A percentile compares a stretch with the other conserved stretches of the same genome.
Evolutionary conservation across 2,329 filamentous ascomycete species (phyloP).

Genomic region (Aspergillus viridinutans): DNA sequence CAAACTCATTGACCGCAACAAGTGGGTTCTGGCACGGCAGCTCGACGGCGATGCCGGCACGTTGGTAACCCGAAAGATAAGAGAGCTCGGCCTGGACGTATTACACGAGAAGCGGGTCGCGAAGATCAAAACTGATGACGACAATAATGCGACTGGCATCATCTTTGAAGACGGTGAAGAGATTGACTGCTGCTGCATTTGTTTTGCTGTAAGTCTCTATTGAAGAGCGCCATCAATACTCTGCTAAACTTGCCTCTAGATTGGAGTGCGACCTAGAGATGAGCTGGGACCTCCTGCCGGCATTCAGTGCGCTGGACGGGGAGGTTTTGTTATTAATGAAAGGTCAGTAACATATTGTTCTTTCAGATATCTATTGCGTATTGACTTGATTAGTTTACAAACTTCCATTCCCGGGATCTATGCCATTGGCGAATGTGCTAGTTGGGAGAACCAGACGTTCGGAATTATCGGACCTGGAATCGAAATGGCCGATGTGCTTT

Average conservation of each 20-base stretch:
- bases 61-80: conserved; percentile 78
- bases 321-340: conserved; percentile 62
- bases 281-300: conserved; percentile 67
- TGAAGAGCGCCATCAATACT: not conserved
- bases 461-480: conserved; percentile 85
- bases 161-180: conserved; percentile 75
- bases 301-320: conserved; percentile 66
- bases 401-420: conserved; percentile 73
- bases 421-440: conserved; percentile 86
- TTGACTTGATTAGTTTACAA: conserved; percentile 43
- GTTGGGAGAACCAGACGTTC: conserved; percentile 81
- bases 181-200: conserved; percentile 74
- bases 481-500: conserved; percentile 87
- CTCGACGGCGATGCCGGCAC: conserved; percentile 75
- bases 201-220: conserved; percentile 61
- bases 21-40: conserved; percentile 78
- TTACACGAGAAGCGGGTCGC: conserved; percentile 72
- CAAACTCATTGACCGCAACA: conserved; percentile 74
- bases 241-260: conserved; percentile 38
- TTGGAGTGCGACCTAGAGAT: conserved; percentile 77
- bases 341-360: conserved; percentile 12
- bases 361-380: not conserved
- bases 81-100: conserved; percentile 73
- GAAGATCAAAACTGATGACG: conserved; percentile 63
- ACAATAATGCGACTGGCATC: conserved; percentile 67